These are phyloP conservation scores for Pseudonitzschia multistriata DNA, from an alignment of 108 stramenopile species.

Conservation along the genomic window DNA sequence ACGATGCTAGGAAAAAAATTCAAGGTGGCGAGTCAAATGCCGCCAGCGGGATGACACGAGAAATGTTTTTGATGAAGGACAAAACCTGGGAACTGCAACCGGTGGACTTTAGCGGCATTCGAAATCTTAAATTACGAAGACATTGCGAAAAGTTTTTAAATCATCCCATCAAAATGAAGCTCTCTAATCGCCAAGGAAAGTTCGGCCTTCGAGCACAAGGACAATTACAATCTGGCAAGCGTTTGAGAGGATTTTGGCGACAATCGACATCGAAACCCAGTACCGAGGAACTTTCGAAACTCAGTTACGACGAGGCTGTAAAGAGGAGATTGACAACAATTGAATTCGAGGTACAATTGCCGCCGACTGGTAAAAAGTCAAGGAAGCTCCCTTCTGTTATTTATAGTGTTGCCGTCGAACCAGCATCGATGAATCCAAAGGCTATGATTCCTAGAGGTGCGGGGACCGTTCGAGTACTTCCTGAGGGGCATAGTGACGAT, in stretches of 20 bases:
- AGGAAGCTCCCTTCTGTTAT: constrained; percentile 52
- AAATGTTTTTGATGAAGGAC: constrained; percentile 44
- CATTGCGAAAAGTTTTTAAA: constrained; percentile 25
- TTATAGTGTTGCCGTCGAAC: constrained; percentile 55
- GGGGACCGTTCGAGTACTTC: constrained; percentile 56
- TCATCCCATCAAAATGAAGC: constrained; percentile 35
- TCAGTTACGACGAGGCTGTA: constrained; percentile 49
- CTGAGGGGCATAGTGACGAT: constrained; percentile 43
- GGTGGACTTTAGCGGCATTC: constrained; percentile 17
- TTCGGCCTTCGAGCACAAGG: constrained; percentile 40
- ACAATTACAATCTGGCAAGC: constrained; percentile 27
- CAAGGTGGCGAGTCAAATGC: constrained; percentile 25
- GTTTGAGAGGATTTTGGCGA: constrained; percentile 49
- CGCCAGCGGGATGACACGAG: constrained; percentile 40
- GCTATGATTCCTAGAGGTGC: constrained; percentile 63
- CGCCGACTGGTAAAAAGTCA: constrained; percentile 18
- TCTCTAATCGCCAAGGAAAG: constrained; percentile 30
- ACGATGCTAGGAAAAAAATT: constrained; percentile 27
- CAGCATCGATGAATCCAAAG: constrained; percentile 59
- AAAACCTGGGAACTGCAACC: constrained; percentile 41
- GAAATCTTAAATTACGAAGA: constrained; percentile 24
- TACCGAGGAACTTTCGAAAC: constrained; percentile 23
- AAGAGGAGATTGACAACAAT: constrained; percentile 33
- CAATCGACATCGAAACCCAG: constrained; percentile 11
- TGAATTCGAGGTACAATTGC: constrained; percentile 38